phyloP scores from a whole-genome alignment of 164 flowering plant genomes.

The Dillenia suffruticosa region DNA sequence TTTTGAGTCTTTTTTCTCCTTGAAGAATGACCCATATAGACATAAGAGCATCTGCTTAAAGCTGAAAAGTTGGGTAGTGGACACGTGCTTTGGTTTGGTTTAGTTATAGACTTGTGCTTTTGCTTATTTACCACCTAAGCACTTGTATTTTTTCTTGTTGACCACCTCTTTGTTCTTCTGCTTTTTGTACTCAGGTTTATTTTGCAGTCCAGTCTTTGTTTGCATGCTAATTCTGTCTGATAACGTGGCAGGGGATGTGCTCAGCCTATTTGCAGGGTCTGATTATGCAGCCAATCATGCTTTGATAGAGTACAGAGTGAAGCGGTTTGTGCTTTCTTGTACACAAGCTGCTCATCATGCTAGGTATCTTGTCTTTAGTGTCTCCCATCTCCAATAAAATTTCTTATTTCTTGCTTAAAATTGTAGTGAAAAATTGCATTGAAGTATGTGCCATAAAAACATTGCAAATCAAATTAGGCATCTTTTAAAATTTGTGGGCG shows the following conservation, averaged over 20 bases:
- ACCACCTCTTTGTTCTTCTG: not conserved
- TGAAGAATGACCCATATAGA: not conserved
- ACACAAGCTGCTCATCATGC: conserved; percentile 70
- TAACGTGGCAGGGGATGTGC: conserved; percentile 46
- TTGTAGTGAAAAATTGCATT: too few species aligned
- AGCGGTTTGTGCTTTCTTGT: conserved; percentile 60
- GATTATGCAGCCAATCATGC: conserved; percentile 36
- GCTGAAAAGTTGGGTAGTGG: too few species aligned
- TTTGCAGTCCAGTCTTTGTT: not conserved
- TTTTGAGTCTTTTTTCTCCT: not conserved
- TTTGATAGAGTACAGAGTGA: conserved; percentile 63
- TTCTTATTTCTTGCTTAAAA: too few species aligned
- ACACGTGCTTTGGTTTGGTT: too few species aligned
- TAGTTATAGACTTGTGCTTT: too few species aligned
- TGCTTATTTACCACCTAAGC: too few species aligned
- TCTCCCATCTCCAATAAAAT: too few species aligned
- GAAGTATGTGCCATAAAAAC: too few species aligned
- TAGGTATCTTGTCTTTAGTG: conserved; percentile 34
- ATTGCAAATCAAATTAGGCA: too few species aligned
- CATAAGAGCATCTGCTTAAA: too few species aligned
- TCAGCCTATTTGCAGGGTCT: conserved; percentile 53
- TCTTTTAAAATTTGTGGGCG: too few species aligned
- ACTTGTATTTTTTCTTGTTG: too few species aligned
- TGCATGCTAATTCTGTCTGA: conserved; percentile 3
- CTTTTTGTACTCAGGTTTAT: not conserved